Percentiles rank a stretch among this genome's conserved stretches.
Evolutionary conservation across 495 filamentous ascomycete species (phyloP).

Genomic region (Delitschia confertaspora): DNA sequence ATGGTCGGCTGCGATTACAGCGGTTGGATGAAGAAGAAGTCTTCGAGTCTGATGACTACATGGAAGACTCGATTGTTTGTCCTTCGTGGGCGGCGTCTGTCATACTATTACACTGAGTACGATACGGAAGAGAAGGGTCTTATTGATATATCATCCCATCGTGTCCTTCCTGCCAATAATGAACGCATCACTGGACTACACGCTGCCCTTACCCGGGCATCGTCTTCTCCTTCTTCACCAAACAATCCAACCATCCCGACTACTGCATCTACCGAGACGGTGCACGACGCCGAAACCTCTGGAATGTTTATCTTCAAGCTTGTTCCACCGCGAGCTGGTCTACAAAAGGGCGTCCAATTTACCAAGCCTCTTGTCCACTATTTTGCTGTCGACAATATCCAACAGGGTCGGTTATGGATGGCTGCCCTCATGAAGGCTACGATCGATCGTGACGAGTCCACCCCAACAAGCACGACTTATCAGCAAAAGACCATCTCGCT

Average conservation of each 20-base stretch:
- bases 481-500: conserved; percentile 88
- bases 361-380: conserved; percentile 96
- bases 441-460: conserved; percentile 82
- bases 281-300: conserved; percentile 25
- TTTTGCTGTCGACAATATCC: conserved; percentile 85
- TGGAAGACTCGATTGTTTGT: conserved; percentile 97
- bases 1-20: conserved; percentile 84
- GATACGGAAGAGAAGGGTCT: conserved; percentile 88
- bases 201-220: conserved; percentile 81
- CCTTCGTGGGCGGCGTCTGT: conserved; percentile 77
- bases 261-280: conserved; percentile 33
- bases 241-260: conserved; percentile 53
- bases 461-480: conserved; percentile 78
- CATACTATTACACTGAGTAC: conserved; percentile 91
- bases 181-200: conserved; percentile 84
- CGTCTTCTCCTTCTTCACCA: conserved; percentile 64
- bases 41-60: conserved; percentile 85
- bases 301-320: conserved; percentile 95
- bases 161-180: conserved; percentile 88
- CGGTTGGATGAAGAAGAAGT: conserved; percentile 99
- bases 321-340: conserved; percentile 78
- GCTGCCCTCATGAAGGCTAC: conserved; percentile 98
- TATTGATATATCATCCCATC: conserved; percentile 95
- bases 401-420: conserved; percentile 93
- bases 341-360: conserved; percentile 86